Evolutionary conservation across 306 rosid genomes (phyloP), one percentile per base, ranked within the genome.

Genomic region (Arachis stenosperma): DNA sequence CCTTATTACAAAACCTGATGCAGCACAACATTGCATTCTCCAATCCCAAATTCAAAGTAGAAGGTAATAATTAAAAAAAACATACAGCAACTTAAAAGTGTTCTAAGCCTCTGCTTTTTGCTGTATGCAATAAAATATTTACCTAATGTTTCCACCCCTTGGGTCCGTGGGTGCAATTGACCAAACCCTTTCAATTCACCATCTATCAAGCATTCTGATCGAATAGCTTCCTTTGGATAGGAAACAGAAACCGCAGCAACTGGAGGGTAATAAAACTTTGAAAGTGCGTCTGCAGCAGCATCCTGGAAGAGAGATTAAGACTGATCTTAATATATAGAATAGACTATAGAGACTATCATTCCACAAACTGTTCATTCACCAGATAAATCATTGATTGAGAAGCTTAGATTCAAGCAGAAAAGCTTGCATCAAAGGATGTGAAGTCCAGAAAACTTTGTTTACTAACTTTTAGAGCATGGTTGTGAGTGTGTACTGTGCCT

Each of bases 61-160:
- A 61, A n/a, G 40, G 40, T 63, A 67, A 82, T 37, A 44, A 78
- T 30, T 22, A 14, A 65, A 50, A 22, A 33, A 78, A 60, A 7
- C 41, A 66, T 0, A 11, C 12, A 61, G 15, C 58, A 71, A 39
- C 61, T 65, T 22, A 51, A 59, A 59, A 68, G 61, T 61, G 69
- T 12, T 52, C 46, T 14, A 70, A 65, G 59, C 15, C 29, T 63
- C 41, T 30, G 57, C 70, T 71, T 66, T 66, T 15, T 75, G 33
- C 70, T 42, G 47, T 75, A 54, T 10, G 22, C 51, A 6, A 70
- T 36, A 14, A 69, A 29, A 56, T 47, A 64, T 54, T 78, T 75
- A 91, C 97, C 99, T 87, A 94, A 86, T 62, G 96, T 94, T 82
- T 92, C 91, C 78, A 94, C 91, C 80, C 99, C 96, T 80, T 94